Evolutionary conservation across 176 grass and related monocot species (phyloP).

Genomic region (Bolboschoenus planiculmis): DNA sequence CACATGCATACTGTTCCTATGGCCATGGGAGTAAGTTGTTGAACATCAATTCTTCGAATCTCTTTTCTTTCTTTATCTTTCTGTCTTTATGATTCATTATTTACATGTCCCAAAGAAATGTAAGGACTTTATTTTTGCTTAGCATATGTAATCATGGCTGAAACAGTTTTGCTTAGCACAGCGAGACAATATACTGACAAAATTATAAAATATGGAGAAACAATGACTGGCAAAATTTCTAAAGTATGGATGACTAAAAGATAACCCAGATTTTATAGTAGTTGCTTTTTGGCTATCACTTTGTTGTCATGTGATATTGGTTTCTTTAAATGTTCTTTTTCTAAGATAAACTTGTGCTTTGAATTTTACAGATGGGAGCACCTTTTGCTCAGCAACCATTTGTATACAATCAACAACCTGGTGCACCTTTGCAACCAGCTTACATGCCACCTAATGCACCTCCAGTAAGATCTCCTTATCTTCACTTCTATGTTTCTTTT

Average conservation of each 20-base stretch:
- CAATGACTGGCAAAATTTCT: not conserved
- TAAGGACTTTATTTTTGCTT: not conserved
- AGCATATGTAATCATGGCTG: not conserved
- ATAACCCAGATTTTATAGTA: not conserved
- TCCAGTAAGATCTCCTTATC: not conserved
- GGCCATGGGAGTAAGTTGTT: constrained; percentile 18
- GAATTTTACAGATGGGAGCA: constrained; percentile 8
- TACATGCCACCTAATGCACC: constrained; percentile 20
- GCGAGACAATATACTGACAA: not conserved
- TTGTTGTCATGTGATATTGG: not conserved
- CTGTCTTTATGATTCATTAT: not conserved
- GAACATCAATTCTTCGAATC: not conserved
- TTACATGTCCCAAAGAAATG: not conserved
- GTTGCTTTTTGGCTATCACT: not conserved
- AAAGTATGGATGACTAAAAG: not conserved
- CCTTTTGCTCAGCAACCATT: constrained; percentile 19
- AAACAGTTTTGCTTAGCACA: not conserved
- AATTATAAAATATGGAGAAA: not conserved
- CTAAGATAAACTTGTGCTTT: not conserved
- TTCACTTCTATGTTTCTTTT: not conserved
- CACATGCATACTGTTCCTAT: constrained; percentile 20
- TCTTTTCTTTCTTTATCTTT: not conserved
- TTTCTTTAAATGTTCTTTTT: not conserved
- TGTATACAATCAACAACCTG: constrained; percentile 21
- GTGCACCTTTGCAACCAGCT: constrained; percentile 21